Evolutionary conservation across 176 grass and related monocot species (phyloP), one percentile per base, ranked within the genome.

Genomic region (Carex pumila): DNA sequence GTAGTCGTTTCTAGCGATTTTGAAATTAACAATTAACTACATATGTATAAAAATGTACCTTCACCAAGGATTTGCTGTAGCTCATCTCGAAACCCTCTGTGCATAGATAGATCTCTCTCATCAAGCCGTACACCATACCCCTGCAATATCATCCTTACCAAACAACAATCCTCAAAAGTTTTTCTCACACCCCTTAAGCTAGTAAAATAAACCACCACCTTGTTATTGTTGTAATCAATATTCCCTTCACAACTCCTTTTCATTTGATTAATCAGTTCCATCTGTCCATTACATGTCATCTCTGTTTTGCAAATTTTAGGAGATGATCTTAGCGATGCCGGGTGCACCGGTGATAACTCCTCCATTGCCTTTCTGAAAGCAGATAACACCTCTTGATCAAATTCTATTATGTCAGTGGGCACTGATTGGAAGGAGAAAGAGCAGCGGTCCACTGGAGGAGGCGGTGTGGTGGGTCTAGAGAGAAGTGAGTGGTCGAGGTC

Each of bases 91-190:
- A 99, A 95, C 1, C 83, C 87, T 32, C 88, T 86, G 87, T 99
- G 91, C 96, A 99, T 95, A 41, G 96, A 95, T 61, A 99, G 84
- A 87, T 99, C 96, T 65, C 93, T 90, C 90, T 99, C 96, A 87
- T 99, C 96, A 69, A 99, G 12, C 43, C 81, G 80, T 68, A 95
- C 85, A 62, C 81, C 85, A 86, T 94, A 99, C 2, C 89, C 93
- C 75, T 86, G 90, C 43, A 99, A 84, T 53, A 99, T 92, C 79
- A 80, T 62, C 30, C 93, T 90, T 39, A 92, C 91, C 3, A 89
- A 56, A 87, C 79, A 84, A 84, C 93, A 99, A 79, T 90, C 93
- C 78, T 99, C 96, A 80, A 93, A 83, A 22, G 96, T 95, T 55
- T 89, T 79, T 53, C 96, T 90, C 39, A 99, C 92, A 21, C 93